phyloP scores from a whole-genome alignment of 129 eudicot species.

The Flaveria trinervia region DNA sequence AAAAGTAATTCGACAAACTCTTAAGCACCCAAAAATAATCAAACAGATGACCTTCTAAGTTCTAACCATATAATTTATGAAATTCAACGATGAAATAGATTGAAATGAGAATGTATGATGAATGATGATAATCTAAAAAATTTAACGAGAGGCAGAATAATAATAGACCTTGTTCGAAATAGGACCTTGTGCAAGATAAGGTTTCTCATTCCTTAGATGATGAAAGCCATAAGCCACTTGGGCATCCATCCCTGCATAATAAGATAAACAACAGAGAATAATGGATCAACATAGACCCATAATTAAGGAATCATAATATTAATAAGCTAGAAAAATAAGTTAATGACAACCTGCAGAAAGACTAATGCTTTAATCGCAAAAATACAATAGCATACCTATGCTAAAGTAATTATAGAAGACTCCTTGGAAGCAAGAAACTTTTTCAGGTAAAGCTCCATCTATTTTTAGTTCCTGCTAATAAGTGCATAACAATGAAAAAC shows the following conservation, averaged over 20 bases:
- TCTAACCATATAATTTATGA: background rate
- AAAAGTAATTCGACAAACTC: constrained; percentile 8
- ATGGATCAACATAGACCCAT: background rate
- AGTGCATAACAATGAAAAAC: constrained; percentile 16
- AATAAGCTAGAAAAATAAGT: background rate
- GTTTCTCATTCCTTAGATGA: constrained; percentile 77
- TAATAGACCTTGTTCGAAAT: constrained; percentile 78
- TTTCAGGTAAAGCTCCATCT: constrained; percentile 66
- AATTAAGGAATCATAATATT: background rate
- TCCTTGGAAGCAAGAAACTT: constrained; percentile 73
- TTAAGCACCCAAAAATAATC: background rate
- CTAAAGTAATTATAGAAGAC: constrained; percentile 94
- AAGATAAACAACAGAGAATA: background rate
- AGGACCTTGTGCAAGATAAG: constrained; percentile 96
- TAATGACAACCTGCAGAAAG: background rate
- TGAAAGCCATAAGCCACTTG: constrained; percentile 98
- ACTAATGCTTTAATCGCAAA: background rate
- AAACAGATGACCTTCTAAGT: constrained; percentile 14
- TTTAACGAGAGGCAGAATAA: background rate
- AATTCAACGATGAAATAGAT: background rate
- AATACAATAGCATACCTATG: constrained; percentile 56
- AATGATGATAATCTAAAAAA: background rate
- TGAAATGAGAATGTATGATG: background rate
- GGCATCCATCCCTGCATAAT: constrained; percentile 90
- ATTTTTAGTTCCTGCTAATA: constrained; percentile 57